Evolutionary conservation across 1,139 yeast genomes (phyloP).

Genomic region (Taphrina populina): DNA sequence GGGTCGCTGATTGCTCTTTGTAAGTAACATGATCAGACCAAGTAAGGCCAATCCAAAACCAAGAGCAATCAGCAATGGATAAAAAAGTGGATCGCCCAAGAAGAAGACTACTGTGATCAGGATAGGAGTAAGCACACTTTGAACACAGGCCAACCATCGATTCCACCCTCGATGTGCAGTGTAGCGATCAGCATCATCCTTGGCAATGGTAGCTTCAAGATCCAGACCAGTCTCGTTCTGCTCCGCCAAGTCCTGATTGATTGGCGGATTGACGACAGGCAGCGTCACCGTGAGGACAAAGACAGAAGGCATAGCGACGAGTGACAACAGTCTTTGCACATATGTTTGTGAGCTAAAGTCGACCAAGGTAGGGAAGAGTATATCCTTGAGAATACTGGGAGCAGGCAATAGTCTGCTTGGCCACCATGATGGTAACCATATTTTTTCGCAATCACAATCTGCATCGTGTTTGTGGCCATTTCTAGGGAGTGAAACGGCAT

Average conservation of each 20-base stretch:
- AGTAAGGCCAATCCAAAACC: constrained; percentile 21
- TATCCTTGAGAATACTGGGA: constrained; percentile 17
- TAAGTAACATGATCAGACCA: constrained; percentile 33
- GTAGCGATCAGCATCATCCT: constrained; percentile 29
- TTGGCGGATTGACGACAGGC: constrained; percentile 50
- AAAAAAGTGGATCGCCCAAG: constrained; percentile 24
- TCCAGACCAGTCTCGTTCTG: constrained; percentile 14
- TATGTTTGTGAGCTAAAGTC: constrained; percentile 40
- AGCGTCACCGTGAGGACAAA: constrained; percentile 51
- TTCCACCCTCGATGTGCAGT: constrained; percentile 38
- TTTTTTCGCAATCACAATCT: not conserved
- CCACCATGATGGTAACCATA: constrained; percentile 26
- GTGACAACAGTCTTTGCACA: constrained; percentile 42
- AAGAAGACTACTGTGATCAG: constrained; percentile 37
- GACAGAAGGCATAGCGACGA: constrained; percentile 51
- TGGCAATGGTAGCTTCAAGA: constrained; percentile 8
- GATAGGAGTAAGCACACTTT: constrained; percentile 43
- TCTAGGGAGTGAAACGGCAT: not conserved
- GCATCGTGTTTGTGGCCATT: constrained; percentile 1
- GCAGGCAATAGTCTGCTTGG: constrained; percentile 18
- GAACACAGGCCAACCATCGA: constrained; percentile 41
- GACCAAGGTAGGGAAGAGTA: constrained; percentile 43
- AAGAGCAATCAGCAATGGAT: constrained; percentile 27
- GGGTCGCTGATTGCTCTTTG: constrained; percentile 36
- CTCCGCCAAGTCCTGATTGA: constrained; percentile 33